Base-by-base conservation (phyloP, 805 yeast species). In the Cyberlindnera euphorbiae region DNA sequence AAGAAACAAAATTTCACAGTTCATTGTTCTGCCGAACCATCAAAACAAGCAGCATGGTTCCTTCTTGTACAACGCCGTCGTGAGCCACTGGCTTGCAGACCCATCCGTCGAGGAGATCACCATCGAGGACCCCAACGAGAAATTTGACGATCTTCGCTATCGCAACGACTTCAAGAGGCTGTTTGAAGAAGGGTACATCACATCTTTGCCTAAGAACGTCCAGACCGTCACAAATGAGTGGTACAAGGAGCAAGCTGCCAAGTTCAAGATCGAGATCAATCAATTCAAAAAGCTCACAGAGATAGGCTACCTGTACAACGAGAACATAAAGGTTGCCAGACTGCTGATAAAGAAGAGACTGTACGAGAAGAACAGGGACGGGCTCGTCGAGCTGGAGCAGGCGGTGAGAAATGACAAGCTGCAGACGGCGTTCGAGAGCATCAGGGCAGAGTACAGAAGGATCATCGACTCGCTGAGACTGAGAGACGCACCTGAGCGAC, bases 111-210 rank as follows among this genome's bases (percentile, higher is more conserved):
- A 63, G 23, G 95, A 89, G 49, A 71, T 93, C 26, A 86, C 90
- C 0, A 87, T 93, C 4, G 97, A 93, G 56, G 98, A 93, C 56
- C 97, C 97, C 3, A 84, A 82, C 53, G 96, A 88, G 55, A 76
- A 77, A 24, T 90, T 93, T 61, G 98, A 93, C 54, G 94, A 85
- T 53, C 64, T 93, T 47, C 71, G 98, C 40, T 97, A 93, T 55
- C 66, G 90, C 22, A 72, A 79, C 44, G 97, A 93, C 53, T 64
- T 87, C 46, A 59, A 63, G 39, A 62, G 79, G 47, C 56, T 81
- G 22, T 56, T 59, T 25, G 50, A 57, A 17, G 41, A 42, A 2
- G 59, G 63, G 1, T 50, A 63, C 30, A 52, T 68, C 19, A 41
- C 54, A 8, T 50, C 58, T n/a, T 38, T 38, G 42, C 52, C 47